Base-by-base conservation (phyloP, 768 basidiomycete genomes). In the Hemileccinum impolitum region DNA sequence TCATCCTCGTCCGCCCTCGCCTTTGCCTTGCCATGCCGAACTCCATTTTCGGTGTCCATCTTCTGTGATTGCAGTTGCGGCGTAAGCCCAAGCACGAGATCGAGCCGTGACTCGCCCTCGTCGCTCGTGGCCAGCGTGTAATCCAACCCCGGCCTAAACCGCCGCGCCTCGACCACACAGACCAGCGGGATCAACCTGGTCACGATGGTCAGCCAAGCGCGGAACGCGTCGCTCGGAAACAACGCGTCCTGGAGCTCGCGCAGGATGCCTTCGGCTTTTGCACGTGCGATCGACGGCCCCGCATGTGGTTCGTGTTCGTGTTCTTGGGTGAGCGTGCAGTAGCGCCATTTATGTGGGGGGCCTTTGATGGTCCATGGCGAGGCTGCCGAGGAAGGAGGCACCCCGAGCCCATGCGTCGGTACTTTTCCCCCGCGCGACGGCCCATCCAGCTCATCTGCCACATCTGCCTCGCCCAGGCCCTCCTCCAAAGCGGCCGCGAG, bases 311-410 rank as follows among this genome's bases (percentile, higher is more conserved):
- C 44, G 17, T 35, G 17, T 9, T 9, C 28, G 28, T 4, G 4
- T 30, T 42, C 50, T 15, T 50, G 40, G 10, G 25, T 39, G 23
- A 94, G 82, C 3, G 78, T 75, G 66, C 89, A 87, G 74, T 94
- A 97, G 30, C 95, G 90, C 79, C 90, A 91, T 66, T 94, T 93
- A 67, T 94, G 93, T 25, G 95, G 92, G 1, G 95, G 95, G 2
- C 94, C 93, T 59, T 81, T 81, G 61, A 90, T 58, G 13, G 63
- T 59, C 93, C 94, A 98, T 4, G 73, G 70, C 3, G 70, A 61
- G 0, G 47, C 91, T 1, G 70, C 74, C 3, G 70, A 61, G 19
- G 41, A 51, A 45, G 52, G 75, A 28, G 70, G 70, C 2, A 69
- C 59, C 13, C 93, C 94, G 9, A 79, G 69, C n/a, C 68, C 69